Evolutionary conservation across 2,329 filamentous ascomycete genomes (phyloP).

Genomic region (Fusarium concolor): DNA sequence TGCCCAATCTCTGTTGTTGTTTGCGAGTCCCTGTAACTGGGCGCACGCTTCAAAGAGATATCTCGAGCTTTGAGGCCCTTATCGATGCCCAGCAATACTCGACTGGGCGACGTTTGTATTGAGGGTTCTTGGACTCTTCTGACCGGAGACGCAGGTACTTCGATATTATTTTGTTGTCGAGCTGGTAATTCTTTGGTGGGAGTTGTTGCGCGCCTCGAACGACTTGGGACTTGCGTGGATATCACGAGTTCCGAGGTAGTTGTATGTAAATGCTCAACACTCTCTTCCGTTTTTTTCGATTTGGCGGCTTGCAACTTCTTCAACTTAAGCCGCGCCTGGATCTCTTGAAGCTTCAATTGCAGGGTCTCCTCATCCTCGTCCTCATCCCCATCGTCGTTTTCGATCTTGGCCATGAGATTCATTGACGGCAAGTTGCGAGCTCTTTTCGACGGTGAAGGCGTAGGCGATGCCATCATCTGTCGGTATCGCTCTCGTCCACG

Average conservation of each 20-base stretch:
- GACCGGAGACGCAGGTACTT: conserved; percentile 82
- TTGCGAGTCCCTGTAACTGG: conserved; percentile 56
- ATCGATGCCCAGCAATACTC: conserved; percentile 87
- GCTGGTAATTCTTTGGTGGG: conserved; percentile 41
- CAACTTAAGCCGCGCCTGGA: conserved; percentile 86
- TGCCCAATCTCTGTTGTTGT: conserved; percentile 31
- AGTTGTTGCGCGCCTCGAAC: conserved; percentile 44
- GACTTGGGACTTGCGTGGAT: conserved; percentile 37
- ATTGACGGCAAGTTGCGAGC: conserved; percentile 41
- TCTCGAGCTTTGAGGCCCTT: conserved; percentile 85
- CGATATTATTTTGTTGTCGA: conserved; percentile 59
- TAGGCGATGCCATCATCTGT: conserved; percentile 74
- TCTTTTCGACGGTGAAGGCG: conserved; percentile 68
- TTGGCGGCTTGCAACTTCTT: conserved; percentile 81
- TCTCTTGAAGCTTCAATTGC: conserved; percentile 85
- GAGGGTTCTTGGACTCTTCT: conserved; percentile 64
- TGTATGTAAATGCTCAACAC: conserved; percentile 31
- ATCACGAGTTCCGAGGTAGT: conserved; percentile 41
- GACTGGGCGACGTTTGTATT: conserved; percentile 78
- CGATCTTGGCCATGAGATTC: conserved; percentile 51
- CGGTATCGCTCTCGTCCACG: conserved; percentile 81
- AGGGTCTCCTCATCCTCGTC: conserved; percentile 92
- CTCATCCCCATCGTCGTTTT: conserved; percentile 68
- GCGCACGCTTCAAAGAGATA: conserved; percentile 83
- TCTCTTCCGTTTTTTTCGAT: conserved; percentile 37